Base-by-base conservation (phyloP, 169 alveolate species). In the Plasmodium berghei region DNA sequence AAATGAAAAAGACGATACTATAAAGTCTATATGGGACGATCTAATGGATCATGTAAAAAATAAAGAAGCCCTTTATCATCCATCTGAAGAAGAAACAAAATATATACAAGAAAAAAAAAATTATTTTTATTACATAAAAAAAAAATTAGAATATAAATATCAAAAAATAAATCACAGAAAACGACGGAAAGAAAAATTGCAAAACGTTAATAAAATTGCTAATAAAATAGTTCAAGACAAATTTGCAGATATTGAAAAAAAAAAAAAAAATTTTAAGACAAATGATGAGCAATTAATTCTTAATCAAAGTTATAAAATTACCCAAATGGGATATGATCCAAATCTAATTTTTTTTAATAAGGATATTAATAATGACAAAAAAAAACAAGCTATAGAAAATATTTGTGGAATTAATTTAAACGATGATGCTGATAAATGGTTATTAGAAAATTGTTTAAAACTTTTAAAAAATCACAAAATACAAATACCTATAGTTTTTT, bases 341-440 rank as follows among this genome's bases (percentile, higher is more conserved):
- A 70, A 61, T 49, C 70, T 86, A 86, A 70, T 86, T 56, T 86
- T 70, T 71, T 86, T 86, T 42, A 86, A 86, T 70, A 86, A 86
- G 54, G 71, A 86, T 40, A 59, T 86, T 14, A 69, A 86, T 22
- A 75, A 64, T 46, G 61, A 86, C 1, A 58, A 71, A 70, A 86
- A 86, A 71, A 49, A 24, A 70, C 70, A 20, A 64, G 91, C 77
- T 1, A 52, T 86, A 14, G 77, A 34, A 71, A 86, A 71, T 69
- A 16, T 86, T 70, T 86, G 91, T 72, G 91, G 91, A 40, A 58
- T 86, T 56, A 22, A 86, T 73, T 86, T 86, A 63, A 69, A 70
- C 22, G 87, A 86, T 71, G 91, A 86, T 61, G 91, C 91, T 14
- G 91, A 86, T 59, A 86, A 61, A 45, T 86, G 91, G 91, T 61